These are phyloP conservation scores for Calonectria hawksworthii DNA, from an alignment of 2,329 filamentous ascomycete genomes.

Conservation along the genomic window DNA sequence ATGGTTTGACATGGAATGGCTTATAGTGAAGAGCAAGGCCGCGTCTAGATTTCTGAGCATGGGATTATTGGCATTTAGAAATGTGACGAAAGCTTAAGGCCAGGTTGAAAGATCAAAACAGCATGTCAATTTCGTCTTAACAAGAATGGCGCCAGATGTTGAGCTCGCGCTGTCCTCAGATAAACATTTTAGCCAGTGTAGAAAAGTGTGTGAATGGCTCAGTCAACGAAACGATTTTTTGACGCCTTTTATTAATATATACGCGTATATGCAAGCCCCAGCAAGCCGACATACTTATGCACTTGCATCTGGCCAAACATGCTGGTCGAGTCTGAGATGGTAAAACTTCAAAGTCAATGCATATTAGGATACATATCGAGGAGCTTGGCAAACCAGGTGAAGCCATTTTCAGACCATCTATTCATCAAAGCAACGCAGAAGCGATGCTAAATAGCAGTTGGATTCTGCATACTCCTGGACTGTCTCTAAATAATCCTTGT, in stretches of 20 bases:
- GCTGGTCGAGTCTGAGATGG: not conserved
- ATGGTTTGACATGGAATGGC: slow-evolving; percentile 33
- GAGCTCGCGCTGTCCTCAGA: not conserved
- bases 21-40: not conserved
- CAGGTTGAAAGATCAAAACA: not conserved
- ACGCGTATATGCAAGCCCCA: not conserved
- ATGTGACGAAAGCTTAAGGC: not conserved
- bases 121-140: not conserved
- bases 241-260: not conserved
- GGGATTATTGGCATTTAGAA: not conserved
- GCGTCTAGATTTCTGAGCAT: not conserved
- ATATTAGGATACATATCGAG: not conserved
- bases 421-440: not conserved
- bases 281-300: not conserved
- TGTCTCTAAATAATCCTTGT: not conserved
- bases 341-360: not conserved
- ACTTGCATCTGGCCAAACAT: not conserved
- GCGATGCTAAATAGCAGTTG: not conserved
- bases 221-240: too few relatives aligned
- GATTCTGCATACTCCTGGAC: not conserved
- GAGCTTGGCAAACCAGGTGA: not conserved
- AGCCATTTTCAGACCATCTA: not conserved
- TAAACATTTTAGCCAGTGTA: not conserved
- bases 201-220: not conserved
- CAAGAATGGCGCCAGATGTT: not conserved